Evolutionary conservation across 495 filamentous ascomycete species (phyloP).

Genomic region (Glonium stellatum): DNA sequence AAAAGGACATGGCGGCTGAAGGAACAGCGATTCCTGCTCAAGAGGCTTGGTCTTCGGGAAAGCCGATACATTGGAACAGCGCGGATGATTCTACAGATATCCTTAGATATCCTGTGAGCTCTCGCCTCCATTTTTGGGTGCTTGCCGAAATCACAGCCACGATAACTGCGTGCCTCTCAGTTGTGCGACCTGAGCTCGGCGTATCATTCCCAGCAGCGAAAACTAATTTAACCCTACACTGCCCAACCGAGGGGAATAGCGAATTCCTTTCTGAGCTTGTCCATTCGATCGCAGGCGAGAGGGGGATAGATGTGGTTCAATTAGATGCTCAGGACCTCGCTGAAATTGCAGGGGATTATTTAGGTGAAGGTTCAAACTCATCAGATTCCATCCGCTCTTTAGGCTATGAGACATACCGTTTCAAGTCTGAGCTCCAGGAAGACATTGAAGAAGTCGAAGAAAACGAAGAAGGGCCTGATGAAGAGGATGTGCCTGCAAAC

Average conservation of each 20-base stretch:
- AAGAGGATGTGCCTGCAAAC: conserved; percentile 10
- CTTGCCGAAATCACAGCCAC: conserved; percentile 20
- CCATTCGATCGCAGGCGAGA: conserved; percentile 49
- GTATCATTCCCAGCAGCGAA: conserved; percentile 46
- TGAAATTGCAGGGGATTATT: conserved; percentile 63
- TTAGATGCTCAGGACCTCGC: conserved; percentile 76
- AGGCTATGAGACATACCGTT: conserved; percentile 35
- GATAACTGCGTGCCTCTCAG: conserved; percentile 16
- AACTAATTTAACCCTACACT: conserved; percentile 59
- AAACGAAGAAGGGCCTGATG: conserved; percentile 22
- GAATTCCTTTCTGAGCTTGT: conserved; percentile 54
- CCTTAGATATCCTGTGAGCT: background rate
- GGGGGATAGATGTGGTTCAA: conserved; percentile 68
- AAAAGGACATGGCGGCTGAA: too few relatives aligned
- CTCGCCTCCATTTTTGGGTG: conserved; percentile 4
- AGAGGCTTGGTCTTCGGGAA: too few relatives aligned
- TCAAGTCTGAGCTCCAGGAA: conserved; percentile 12
- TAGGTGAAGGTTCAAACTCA: conserved; percentile 51
- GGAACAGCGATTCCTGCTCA: too few relatives aligned
- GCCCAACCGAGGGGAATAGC: conserved; percentile 52
- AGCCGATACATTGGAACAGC: too few relatives aligned
- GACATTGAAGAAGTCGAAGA: conserved; percentile 27
- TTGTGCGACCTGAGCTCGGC: conserved; percentile 3
- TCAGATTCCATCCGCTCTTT: conserved; percentile 31
- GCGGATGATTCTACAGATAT: conserved; percentile 32